Evolutionary conservation across 306 rosid genomes (phyloP), one percentile per base, ranked within the genome.

Genomic region (Quercus ilex): DNA sequence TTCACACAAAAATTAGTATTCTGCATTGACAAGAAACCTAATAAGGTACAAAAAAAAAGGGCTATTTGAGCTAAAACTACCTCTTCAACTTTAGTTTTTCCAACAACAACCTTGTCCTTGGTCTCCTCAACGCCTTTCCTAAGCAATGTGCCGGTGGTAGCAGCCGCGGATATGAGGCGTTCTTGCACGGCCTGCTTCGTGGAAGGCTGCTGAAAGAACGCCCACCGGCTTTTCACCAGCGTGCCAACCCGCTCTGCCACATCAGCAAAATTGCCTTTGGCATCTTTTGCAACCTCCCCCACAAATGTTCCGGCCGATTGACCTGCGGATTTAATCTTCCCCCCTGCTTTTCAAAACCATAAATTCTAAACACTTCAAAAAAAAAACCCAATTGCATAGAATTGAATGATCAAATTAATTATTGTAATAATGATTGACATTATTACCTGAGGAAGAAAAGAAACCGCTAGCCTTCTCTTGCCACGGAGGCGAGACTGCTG

Each of bases 51-150:
- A 69, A 67, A 67, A 59, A 67, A 58, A 53, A 3, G 30, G 77
- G 49, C 15, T 28, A 25, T 57, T 78, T 28, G 46, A 74, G 53
- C 19, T 31, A 74, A 74, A 55, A 70, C 81, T 89, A 91, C 99
- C 98, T 95, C 98, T 86, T 93, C 99, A 81, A 95, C 99, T 87
- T 91, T 95, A 30, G 85, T 85, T 86, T 88, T 95, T 41, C 99
- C 99, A 63, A 90, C 92, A 49, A 74, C 85, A 77, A 88, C 98
- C 86, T 93, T 95, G 35, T 95, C 99, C 82, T 93, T 95, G 57
- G 99, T 95, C 82, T 88, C 99, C 0, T 92, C 33, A 55, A 93
- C 55, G 55, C 99, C 85, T 83, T 77, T 93, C 85, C 96, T 91
- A 9, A 95, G 85, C 82, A 95, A 89, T 18, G 90, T 78, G 23